Conservation (phyloP, 2,329 filamentous ascomycete species). For the Chaetomiaceae sp. region DNA sequence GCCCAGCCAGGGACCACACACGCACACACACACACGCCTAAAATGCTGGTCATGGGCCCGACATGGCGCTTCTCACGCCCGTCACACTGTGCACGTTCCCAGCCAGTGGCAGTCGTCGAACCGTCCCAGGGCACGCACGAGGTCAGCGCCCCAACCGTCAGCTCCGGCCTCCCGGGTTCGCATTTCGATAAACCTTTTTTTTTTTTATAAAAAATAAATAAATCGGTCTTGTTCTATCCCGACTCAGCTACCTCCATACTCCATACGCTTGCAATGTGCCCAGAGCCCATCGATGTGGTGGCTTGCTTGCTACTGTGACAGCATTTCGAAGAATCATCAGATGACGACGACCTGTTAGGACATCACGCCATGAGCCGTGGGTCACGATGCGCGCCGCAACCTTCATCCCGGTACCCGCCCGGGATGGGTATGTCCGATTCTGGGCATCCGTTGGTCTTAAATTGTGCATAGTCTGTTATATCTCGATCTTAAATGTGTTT, state of each 20-base stretch:
- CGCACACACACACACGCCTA: neutral
- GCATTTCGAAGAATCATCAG: neutral
- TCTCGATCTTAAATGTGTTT: too few relatives aligned
- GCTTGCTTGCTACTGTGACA: too few relatives aligned
- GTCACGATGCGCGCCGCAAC: neutral
- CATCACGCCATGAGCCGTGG: conserved; percentile 20
- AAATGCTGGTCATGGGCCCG: conserved; percentile 18
- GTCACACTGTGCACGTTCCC: conserved; percentile 17
- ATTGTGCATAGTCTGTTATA: too few relatives aligned
- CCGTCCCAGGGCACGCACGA: neutral
- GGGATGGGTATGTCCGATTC: neutral
- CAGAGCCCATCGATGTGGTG: too few relatives aligned
- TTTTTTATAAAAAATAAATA: too few relatives aligned
- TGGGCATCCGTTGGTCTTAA: too few relatives aligned
- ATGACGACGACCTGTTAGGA: conserved; percentile 12
- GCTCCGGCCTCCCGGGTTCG: neutral
- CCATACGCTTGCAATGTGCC: too few relatives aligned
- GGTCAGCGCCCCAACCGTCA: conserved; percentile 1
- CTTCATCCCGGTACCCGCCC: too few relatives aligned
- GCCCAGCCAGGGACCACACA: too few relatives aligned
- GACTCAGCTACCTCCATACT: neutral
- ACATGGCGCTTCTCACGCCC: conserved; percentile 3
- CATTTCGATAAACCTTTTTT: conserved; percentile 10
- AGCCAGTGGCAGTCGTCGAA: conserved; percentile 3
- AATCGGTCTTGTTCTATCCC: neutral